phyloP scores from a whole-genome alignment of 345 rosid species.

The Adansonia digitata region DNA sequence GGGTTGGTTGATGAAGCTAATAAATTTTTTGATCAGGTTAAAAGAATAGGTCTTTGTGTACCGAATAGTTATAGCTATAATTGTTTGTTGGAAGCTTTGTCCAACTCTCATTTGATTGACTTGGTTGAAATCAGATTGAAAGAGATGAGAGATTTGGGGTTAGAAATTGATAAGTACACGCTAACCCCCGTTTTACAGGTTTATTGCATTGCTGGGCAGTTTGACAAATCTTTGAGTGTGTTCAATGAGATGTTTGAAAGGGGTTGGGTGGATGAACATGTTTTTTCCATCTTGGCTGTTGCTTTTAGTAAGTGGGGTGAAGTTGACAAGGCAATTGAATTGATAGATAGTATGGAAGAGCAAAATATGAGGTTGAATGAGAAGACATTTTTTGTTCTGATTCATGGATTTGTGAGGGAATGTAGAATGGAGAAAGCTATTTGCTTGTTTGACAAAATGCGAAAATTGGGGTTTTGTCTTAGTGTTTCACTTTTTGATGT shows the following conservation, averaged over 20 bases:
- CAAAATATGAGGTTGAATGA: conserved; percentile 48
- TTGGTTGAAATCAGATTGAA: conserved; percentile 57
- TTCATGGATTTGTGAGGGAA: conserved; percentile 71
- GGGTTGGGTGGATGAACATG: conserved; percentile 68
- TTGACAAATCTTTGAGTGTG: conserved; percentile 47
- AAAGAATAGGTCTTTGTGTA: conserved; percentile 49
- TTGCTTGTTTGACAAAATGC: conserved; percentile 55
- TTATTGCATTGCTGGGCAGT: conserved; percentile 53
- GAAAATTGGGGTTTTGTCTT: conserved; percentile 44
- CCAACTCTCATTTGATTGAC: conserved; percentile 47
- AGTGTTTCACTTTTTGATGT: conserved; percentile 62
- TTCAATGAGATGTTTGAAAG: conserved; percentile 47
- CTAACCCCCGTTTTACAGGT: conserved; percentile 70
- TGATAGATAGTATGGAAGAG: conserved; percentile 64
- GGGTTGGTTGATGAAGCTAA: conserved; percentile 68
- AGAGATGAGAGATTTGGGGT: conserved; percentile 62
- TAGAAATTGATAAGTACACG: conserved; percentile 53
- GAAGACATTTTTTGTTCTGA: conserved; percentile 62
- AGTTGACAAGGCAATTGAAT: conserved; percentile 67
- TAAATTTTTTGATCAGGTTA: conserved; percentile 55
- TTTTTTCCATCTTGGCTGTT: conserved; percentile 51
- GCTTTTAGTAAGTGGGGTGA: conserved; percentile 65
- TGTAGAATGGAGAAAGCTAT: conserved; percentile 62
- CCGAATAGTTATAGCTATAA: conserved; percentile 68
- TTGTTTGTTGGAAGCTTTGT: conserved; percentile 71